Conservation (phyloP, 2,329 filamentous ascomycete genomes). For the Byssochlamys sp. region DNA sequence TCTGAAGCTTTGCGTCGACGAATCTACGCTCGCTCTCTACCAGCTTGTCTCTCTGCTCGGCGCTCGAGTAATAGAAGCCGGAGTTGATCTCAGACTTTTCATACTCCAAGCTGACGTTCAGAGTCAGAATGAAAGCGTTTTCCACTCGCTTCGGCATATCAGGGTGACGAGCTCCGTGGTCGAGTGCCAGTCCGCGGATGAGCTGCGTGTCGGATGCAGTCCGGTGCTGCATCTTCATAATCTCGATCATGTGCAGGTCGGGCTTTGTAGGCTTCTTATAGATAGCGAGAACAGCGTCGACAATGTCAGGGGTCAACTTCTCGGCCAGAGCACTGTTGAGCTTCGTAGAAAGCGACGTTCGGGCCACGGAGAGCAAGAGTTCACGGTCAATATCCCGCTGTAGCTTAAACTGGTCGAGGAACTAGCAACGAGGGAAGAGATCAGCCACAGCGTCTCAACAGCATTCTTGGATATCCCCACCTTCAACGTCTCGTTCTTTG, state of each 20-base stretch:
- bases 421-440: conserved; percentile 42
- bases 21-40: conserved; percentile 94
- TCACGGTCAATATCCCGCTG: conserved; percentile 81
- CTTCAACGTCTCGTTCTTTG: conserved; percentile 84
- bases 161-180: conserved; percentile 90
- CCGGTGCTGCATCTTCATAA: conserved; percentile 99
- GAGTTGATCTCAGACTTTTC: conserved; percentile 99
- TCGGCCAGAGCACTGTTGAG: conserved; percentile 80
- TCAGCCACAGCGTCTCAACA: conserved; percentile 9
- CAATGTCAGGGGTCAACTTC: conserved; percentile 86
- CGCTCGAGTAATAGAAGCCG: conserved; percentile 94
- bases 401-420: conserved; percentile 90
- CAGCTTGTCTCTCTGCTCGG: conserved; percentile 92
- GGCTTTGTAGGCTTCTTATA: conserved; percentile 83
- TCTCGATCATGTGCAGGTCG: conserved; percentile 97
- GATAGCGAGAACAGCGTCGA: conserved; percentile 91
- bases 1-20: conserved; percentile 90
- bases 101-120: conserved; percentile 96
- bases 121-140: conserved; percentile 86
- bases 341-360: conserved; percentile 91
- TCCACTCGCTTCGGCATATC: conserved; percentile 96
- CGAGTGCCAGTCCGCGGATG: conserved; percentile 81
- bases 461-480: conserved; percentile 35
- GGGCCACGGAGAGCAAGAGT: conserved; percentile 81
- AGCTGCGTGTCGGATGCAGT: conserved; percentile 92